These are phyloP conservation scores for Kwoniella dendrophila DNA, from an alignment of 768 basidiomycete genomes.

Conservation along the genomic window DNA sequence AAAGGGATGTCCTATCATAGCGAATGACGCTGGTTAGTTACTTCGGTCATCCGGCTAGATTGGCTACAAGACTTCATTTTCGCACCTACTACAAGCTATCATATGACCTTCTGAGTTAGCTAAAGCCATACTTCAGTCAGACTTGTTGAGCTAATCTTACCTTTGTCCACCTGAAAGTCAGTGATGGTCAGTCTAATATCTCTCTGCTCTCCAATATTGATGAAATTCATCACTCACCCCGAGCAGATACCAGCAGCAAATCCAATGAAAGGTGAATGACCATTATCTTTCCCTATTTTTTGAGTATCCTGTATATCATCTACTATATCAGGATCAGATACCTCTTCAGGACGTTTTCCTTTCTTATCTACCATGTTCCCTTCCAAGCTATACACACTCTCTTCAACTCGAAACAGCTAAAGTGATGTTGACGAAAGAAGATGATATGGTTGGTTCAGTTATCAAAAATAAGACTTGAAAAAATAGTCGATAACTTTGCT, in stretches of 20 bases:
- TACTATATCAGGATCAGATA: conserved; percentile 21
- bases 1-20: conserved; percentile 47
- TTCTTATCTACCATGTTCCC: background rate
- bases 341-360: conserved; percentile 17
- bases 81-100: conserved; percentile 25
- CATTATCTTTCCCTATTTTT: conserved; percentile 7
- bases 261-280: conserved; percentile 43
- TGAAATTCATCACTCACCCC: too few species aligned
- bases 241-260: conserved; percentile 53
- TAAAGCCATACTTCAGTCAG: background rate
- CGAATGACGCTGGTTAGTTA: background rate
- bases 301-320: conserved; percentile 15
- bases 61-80: background rate
- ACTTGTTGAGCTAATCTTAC: background rate
- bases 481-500: background rate
- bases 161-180: conserved; percentile 45
- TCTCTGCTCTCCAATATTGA: too few species aligned
- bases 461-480: background rate
- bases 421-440: background rate
- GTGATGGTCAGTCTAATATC: background rate
- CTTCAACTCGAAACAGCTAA: too few species aligned
- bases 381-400: background rate
- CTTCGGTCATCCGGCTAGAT: background rate
- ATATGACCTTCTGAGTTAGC: background rate
- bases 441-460: background rate